These are phyloP conservation scores for Mortierella antarctica DNA, from an alignment of 192 early-diverging fungal genomes.

Conservation along the genomic window DNA sequence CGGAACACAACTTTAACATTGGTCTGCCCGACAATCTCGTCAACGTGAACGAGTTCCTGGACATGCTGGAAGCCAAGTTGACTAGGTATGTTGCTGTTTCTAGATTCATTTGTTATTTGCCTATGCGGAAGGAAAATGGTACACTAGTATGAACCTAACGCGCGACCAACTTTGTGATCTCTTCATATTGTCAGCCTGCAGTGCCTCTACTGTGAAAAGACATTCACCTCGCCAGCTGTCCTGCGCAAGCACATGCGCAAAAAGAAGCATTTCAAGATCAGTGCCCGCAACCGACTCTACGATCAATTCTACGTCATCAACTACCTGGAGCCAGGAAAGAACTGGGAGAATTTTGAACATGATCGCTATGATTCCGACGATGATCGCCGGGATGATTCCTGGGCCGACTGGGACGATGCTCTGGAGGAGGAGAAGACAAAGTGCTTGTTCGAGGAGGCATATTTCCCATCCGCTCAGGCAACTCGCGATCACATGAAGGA, in stretches of 20 bases:
- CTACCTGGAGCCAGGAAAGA: constrained; percentile 89
- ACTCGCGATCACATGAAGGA: constrained; percentile 77
- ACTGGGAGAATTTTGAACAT: constrained; percentile 90
- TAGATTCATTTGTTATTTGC: background rate
- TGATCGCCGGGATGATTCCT: constrained; percentile 73
- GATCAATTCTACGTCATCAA: constrained; percentile 97
- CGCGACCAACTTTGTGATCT: background rate
- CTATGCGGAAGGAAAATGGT: background rate
- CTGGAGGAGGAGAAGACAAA: constrained; percentile 70
- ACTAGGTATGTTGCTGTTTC: constrained; percentile 54
- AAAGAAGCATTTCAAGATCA: constrained; percentile 98
- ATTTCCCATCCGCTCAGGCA: constrained; percentile 69
- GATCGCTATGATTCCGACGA: constrained; percentile 83
- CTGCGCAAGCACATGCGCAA: constrained; percentile 98
- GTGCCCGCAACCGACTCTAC: constrained; percentile 87
- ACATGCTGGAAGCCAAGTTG: constrained; percentile 79
- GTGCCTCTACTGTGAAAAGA: constrained; percentile 96
- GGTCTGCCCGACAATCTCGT: constrained; percentile 92
- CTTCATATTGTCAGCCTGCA: constrained; percentile 60
- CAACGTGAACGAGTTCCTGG: constrained; percentile 83
- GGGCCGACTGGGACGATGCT: constrained; percentile 87
- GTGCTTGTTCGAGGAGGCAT: constrained; percentile 84
- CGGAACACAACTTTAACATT: constrained; percentile 94
- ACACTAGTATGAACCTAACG: background rate
- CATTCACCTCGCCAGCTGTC: constrained; percentile 86